A percentile compares a stretch with the other conserved stretches of the same genome.
Conservation (phyloP, 73 alveolate genomes). For the Durusdinium trenchii region DNA sequence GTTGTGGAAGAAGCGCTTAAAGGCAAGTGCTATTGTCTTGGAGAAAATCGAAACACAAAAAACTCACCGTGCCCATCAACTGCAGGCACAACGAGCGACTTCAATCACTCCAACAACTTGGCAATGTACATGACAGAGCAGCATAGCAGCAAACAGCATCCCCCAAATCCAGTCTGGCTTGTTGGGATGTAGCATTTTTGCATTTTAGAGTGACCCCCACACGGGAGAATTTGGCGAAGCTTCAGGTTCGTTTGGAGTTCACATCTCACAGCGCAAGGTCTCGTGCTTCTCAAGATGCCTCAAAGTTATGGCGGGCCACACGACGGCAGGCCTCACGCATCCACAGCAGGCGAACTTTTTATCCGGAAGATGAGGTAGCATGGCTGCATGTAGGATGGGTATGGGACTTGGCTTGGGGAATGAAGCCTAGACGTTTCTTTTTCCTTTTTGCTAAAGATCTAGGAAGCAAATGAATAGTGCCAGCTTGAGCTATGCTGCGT, state of each 20-base stretch:
- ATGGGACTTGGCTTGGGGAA: not conserved
- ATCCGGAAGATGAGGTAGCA: not conserved
- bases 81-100: not conserved
- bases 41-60: no score
- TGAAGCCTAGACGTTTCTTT: no score
- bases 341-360: not conserved
- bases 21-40: no score
- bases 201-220: no score
- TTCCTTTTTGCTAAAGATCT: no score
- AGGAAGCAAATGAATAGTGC: no score
- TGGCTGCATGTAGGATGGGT: not conserved
- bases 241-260: no score
- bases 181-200: no score
- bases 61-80: not conserved
- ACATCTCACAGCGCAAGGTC: not conserved
- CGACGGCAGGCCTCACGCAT: not conserved
- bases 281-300: slow-evolving; percentile 21
- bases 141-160: slow-evolving; percentile 11
- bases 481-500: no score
- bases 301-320: slow-evolving; percentile 29
- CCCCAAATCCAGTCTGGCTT: no score
- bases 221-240: no score
- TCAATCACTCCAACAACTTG: not conserved
- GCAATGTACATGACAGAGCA: slow-evolving; percentile 25
- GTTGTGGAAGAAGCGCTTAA: no score